phyloP scores from a whole-genome alignment of 1,284 basidiomycete species.

The Peniophora sp. region DNA sequence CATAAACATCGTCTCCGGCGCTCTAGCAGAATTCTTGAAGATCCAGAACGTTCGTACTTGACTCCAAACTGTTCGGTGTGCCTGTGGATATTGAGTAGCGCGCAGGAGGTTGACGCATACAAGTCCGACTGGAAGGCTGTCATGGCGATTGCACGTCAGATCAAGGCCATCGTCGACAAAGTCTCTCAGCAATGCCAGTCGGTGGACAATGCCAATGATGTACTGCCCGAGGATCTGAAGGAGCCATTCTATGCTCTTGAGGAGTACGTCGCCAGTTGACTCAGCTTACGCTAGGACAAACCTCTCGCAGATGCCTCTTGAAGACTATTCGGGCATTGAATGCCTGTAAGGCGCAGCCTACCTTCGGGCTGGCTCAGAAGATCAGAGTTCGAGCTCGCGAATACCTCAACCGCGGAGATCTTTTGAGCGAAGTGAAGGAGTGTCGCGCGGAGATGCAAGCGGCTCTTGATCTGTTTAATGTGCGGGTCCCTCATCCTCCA shows the following conservation, averaged over 20 bases:
- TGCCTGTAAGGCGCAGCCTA: no score
- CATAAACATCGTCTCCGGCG: no score
- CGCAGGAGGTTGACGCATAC: no score
- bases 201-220: not conserved
- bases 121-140: not conserved
- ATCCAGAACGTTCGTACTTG: no score
- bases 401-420: not conserved
- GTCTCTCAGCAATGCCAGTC: not conserved
- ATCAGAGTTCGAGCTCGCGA: not conserved
- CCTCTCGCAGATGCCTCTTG: not conserved
- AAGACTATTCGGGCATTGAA: not conserved
- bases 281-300: no score
- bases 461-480: not conserved
- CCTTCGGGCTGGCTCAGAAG: no score
- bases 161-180: not conserved
- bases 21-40: no score
- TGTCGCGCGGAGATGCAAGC: not conserved
- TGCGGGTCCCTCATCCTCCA: no score
- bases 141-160: not conserved
- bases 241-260: not conserved
- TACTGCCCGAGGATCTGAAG: not conserved
- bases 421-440: not conserved
- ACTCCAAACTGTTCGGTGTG: no score
- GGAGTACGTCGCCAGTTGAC: not conserved
- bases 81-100: no score